These are phyloP conservation scores for Jatropha multifida DNA, from an alignment of 441 rosid species.

Conservation along the genomic window DNA sequence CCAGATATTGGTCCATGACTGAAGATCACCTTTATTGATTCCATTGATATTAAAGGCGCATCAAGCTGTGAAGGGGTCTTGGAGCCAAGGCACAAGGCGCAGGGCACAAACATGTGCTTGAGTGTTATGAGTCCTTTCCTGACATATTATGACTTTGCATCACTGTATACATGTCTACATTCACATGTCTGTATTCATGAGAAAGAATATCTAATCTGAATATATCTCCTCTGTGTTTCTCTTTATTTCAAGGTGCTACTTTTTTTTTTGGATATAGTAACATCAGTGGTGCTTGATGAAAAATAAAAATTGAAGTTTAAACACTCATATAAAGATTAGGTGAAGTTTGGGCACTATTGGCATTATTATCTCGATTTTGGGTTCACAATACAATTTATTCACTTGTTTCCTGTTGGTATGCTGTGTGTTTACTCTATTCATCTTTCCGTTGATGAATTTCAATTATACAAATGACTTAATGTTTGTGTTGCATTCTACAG, in stretches of 20 bases:
- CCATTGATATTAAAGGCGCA: no score
- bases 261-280: neutral
- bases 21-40: no score
- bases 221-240: neutral
- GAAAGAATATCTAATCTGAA: neutral
- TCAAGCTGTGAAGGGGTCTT: no score
- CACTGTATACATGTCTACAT: neutral
- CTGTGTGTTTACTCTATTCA: neutral
- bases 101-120: no score
- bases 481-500: constrained; percentile 35
- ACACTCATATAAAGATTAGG: neutral
- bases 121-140: neutral
- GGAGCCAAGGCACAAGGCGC: no score
- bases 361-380: neutral
- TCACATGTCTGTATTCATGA: neutral
- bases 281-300: neutral
- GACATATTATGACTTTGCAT: neutral
- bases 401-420: neutral
- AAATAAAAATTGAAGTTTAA: neutral
- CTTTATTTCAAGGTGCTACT: neutral
- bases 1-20: no score
- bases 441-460: neutral
- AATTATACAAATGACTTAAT: neutral
- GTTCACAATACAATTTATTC: neutral
- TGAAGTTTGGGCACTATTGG: neutral